Base-by-base conservation (phyloP, 371 early-diverging fungal species). In the Mucor velutinosus region DNA sequence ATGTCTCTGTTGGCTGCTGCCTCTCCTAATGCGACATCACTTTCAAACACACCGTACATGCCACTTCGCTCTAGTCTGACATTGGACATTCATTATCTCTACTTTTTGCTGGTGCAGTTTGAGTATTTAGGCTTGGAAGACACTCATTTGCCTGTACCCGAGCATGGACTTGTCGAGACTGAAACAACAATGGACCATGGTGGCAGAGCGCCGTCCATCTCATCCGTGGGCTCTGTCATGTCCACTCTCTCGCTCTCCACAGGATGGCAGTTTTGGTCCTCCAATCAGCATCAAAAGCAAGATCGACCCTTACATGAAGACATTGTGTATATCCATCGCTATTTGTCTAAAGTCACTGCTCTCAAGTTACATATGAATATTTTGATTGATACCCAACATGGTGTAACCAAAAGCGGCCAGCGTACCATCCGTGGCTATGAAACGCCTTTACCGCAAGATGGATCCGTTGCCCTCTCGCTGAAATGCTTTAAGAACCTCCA, bases 181-280 rank as follows among this genome's bases (percentile, higher is more conserved):
- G 80, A 74, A 69, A 77, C 71, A 19, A 69, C 77, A 1, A 39
- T 57, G 29, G 64, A 64, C 3, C 66, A 62, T 15, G 72, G 72
- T 6, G 72, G 75, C 6, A 77, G 75, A 53, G 78, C 83, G 15
- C 78, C 77, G 27, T 88, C 88, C 8, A 82, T 88, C 60, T 86
- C 86, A 0, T 87, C 89, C 0, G 81, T 86, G 2, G 85, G 87
- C 21, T 83, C 83, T 2, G 75, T 76, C 43, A 80, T 86, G 65
- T 89, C 89, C 2, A 86, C 86, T 0, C 60, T 89, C 17, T 88
- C 89, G 0, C 64, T 89, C 1, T 78, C 85, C n/a, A 83, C 86
- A 1, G 86, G 87, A 7, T 89, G 90, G 90, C 83, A 85, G 47
- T 78, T 85, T 35, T 89, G 90, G 90, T 78, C 76, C n/a, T 32